Percentiles rank a stretch among this genome's conserved stretches.
These are phyloP conservation scores for Hypoxylon subgilvum DNA, from an alignment of 495 filamentous ascomycete species.

Conservation along the genomic window DNA sequence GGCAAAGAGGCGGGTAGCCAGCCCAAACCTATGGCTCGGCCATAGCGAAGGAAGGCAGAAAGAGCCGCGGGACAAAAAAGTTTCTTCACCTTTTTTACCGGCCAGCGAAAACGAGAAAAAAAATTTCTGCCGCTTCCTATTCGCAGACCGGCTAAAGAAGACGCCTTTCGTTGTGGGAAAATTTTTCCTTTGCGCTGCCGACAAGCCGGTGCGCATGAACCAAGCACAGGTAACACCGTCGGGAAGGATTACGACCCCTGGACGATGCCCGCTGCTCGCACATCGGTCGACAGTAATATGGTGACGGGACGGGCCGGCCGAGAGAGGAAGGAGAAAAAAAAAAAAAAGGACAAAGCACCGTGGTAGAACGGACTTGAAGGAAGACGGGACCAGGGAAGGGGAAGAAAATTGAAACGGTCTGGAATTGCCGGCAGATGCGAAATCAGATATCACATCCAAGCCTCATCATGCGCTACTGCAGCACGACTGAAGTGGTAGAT, in stretches of 20 bases:
- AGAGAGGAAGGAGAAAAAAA: slow-evolving; percentile 37
- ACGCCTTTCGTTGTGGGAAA: not conserved
- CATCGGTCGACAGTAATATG: slow-evolving; percentile 16
- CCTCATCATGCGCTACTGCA: slow-evolving; percentile 12
- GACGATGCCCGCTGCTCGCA: slow-evolving; percentile 2
- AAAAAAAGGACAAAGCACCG: slow-evolving; percentile 25
- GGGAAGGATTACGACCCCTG: slow-evolving; percentile 35
- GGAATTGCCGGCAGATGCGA: slow-evolving; percentile 2
- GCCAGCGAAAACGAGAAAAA: not conserved
- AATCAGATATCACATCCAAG: no score
- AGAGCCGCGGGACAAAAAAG: not conserved
- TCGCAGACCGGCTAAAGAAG: slow-evolving; percentile 7
- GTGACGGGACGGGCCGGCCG: slow-evolving; percentile 36
- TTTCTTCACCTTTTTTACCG: not conserved
- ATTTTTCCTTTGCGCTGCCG: not conserved
- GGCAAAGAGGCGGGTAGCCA: not conserved
- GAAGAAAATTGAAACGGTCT: no score
- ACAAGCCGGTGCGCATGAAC: slow-evolving; percentile 7
- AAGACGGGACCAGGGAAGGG: no score
- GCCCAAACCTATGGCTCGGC: slow-evolving; percentile 6
- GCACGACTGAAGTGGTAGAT: slow-evolving; percentile 1
- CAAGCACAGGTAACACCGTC: slow-evolving; percentile 15
- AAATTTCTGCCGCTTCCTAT: slow-evolving; percentile 10
- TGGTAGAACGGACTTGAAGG: slow-evolving; percentile 1
- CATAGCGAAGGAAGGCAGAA: not conserved